A percentile compares a stretch with the other conserved stretches of the same genome.
phyloP scores from a whole-genome alignment of 352 stramenopile genomes.

The Aphanomyces cochlioides region DNA sequence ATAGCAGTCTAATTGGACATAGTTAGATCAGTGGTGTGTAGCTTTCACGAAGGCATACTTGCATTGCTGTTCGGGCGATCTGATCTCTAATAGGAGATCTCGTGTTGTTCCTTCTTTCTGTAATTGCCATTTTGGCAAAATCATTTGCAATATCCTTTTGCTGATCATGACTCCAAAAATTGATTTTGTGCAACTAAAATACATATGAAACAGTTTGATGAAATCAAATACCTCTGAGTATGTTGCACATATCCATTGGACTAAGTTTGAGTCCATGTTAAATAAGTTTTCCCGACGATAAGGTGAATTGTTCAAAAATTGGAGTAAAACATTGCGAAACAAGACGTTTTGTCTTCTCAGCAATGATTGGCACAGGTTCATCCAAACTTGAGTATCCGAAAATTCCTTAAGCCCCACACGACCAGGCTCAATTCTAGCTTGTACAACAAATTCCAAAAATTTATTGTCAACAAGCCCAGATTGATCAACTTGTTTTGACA shows the following conservation, averaged over 20 bases:
- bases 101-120: neutral
- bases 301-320: neutral
- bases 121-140: neutral
- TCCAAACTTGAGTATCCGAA: neutral
- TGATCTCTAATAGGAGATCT: neutral
- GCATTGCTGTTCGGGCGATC: neutral
- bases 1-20: slow-evolving; percentile 14
- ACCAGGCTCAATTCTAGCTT: neutral
- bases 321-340: slow-evolving; percentile 1
- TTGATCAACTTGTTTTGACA: neutral
- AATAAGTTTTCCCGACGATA: slow-evolving; percentile 2
- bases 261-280: neutral
- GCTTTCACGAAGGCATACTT: neutral
- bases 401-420: neutral
- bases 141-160: slow-evolving; percentile 4
- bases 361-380: neutral
- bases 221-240: neutral
- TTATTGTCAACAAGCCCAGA: neutral
- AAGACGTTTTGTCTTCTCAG: neutral
- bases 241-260: neutral
- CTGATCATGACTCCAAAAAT: neutral
- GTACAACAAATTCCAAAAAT: slow-evolving; percentile 2
- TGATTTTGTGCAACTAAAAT: slow-evolving; percentile 12
- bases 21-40: neutral
- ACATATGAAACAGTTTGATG: neutral